Evolutionary conservation across 2,329 filamentous ascomycete genomes (phyloP).

Genomic region (Fusarium neocosmosporiellum): DNA sequence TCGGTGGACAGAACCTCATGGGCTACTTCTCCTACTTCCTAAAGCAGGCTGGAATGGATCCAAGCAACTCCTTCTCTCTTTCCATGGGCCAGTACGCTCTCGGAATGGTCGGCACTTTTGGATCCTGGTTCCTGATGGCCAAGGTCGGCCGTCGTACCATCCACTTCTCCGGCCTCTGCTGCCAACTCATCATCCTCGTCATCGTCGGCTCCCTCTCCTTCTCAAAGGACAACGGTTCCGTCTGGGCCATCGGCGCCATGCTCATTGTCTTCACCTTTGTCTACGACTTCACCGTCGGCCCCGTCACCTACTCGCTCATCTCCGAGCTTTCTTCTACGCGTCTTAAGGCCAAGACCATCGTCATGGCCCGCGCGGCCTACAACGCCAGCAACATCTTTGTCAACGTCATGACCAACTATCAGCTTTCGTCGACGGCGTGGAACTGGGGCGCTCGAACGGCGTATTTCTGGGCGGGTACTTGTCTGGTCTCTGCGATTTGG

Average conservation of each 20-base stretch:
- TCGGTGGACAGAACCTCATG: constrained; percentile 62
- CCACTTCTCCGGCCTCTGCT: constrained; percentile 58
- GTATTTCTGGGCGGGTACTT: constrained; percentile 60
- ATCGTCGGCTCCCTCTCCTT: constrained; percentile 55
- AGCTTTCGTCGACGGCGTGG: constrained; percentile 58
- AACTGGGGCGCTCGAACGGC: constrained; percentile 61
- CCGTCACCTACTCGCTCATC: constrained; percentile 63
- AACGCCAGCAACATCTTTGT: constrained; percentile 63
- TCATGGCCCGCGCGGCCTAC: constrained; percentile 57
- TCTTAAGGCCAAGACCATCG: constrained; percentile 66
- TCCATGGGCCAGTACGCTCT: constrained; percentile 62
- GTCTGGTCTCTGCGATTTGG: constrained; percentile 61
- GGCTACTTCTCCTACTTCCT: constrained; percentile 61
- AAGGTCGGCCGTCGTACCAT: constrained; percentile 62
- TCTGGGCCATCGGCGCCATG: constrained; percentile 59
- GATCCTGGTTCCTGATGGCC: constrained; percentile 63
- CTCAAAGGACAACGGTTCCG: constrained; percentile 45
- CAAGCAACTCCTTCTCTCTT: constrained; percentile 56
- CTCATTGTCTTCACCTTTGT: constrained; percentile 64
- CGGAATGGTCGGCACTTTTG: constrained; percentile 62
- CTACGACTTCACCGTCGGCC: constrained; percentile 66
- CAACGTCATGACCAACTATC: constrained; percentile 61
- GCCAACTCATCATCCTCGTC: constrained; percentile 53
- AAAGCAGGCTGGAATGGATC: constrained; percentile 58
- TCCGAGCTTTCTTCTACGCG: constrained; percentile 65